Evolutionary conservation across 73 alveolate species (phyloP).

Genomic region (Symbiodinium pilosum): DNA sequence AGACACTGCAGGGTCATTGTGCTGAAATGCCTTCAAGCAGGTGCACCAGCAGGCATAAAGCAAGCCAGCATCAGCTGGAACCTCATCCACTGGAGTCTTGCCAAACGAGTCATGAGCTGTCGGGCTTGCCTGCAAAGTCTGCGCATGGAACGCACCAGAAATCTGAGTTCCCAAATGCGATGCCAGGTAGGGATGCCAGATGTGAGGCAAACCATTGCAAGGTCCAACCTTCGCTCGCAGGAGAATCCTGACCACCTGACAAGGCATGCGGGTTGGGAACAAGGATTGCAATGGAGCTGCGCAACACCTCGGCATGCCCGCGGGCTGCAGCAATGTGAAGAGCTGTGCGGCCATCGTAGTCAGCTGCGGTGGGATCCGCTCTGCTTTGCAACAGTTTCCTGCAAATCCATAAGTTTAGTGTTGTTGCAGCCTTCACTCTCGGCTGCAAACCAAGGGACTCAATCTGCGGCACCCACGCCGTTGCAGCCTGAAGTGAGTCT

Average conservation of each 20-base stretch:
- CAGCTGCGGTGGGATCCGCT: slow-evolving; percentile 34
- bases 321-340: slow-evolving; percentile 64
- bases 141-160: no score
- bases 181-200: no score
- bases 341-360: slow-evolving; percentile 79
- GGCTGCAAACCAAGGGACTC: background rate
- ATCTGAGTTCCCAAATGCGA: no score
- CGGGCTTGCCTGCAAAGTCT: slow-evolving; percentile 46
- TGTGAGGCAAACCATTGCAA: no score
- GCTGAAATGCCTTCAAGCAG: background rate
- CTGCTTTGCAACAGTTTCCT: slow-evolving; percentile 37
- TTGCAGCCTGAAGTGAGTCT: slow-evolving; percentile 28
- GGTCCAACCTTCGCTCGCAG: slow-evolving; percentile 35
- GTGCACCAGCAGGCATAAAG: background rate
- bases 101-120: slow-evolving; percentile 61
- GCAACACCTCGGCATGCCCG: slow-evolving; percentile 30
- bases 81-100: slow-evolving; percentile 87
- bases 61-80: background rate
- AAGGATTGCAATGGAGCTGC: background rate
- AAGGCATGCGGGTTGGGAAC: background rate
- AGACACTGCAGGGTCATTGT: background rate
- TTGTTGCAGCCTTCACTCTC: no score
- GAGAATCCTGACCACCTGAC: slow-evolving; percentile 64
- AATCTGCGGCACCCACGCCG: slow-evolving; percentile 12
- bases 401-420: background rate